Base-by-base conservation (phyloP, 352 stramenopile genomes). In the Pythium monospermum region DNA sequence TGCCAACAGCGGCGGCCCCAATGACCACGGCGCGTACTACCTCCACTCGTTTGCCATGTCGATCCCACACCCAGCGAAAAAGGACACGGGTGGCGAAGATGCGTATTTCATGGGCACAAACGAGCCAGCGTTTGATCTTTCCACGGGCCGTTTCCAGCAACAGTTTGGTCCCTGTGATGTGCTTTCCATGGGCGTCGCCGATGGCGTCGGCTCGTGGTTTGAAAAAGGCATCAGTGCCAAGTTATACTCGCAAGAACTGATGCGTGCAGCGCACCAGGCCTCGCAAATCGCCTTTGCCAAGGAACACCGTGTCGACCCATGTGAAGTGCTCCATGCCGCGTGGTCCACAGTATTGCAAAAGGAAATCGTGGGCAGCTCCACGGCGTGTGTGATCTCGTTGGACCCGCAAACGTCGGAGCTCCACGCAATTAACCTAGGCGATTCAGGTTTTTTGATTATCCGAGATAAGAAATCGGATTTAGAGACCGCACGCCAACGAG, bases 161-260 rank as follows among this genome's bases (percentile, higher is more conserved):
- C 69, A 63, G 4, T 61, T 74, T 21, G 84, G 79, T 32, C 75
- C 76, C 15, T 73, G 82, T 6, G 74, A 91, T 37, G 78, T 97
- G 13, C 75, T 95, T 19, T 96, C 96, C 33, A 79, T 98, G 57
- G 94, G 94, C 28, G 91, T 99, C 21, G 89, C 91, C 6, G 95
- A 99, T 71, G 95, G 95, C 33, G 94, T 99, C 2, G 95, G 95
- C 8, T 97, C 83, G 41, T 99, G 95, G 95, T 92, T 96, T 56
- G 85, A 97, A 60, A 96, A 96, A 44, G 89, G 91, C 5, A 87
- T 98, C 26, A 88, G 76, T 44, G 80, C 80, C 12, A 69, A 71
- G 26, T 53, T 74, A 46, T 94, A 89, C 49, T 68, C 83, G 2
- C 64, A 85, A 22, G 78, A 82, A 25, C 69, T 95, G 19, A 95